Conservation (phyloP, 2,329 filamentous ascomycete species). For the Hypoxylon sp. region DNA sequence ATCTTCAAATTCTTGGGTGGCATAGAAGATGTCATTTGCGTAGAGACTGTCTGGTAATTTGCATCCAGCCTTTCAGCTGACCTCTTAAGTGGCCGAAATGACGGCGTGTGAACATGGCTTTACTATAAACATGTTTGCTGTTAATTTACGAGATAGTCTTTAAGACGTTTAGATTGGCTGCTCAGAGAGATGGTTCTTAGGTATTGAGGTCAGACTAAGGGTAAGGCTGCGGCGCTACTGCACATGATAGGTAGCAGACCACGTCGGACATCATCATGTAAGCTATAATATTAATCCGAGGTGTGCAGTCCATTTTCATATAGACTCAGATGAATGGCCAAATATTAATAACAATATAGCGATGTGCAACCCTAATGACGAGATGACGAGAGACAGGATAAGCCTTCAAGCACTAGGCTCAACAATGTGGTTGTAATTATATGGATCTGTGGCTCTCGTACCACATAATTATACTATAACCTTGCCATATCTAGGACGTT, state of each 20-base stretch:
- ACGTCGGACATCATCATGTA: constrained; percentile 41
- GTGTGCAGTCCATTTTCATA: constrained; percentile 45
- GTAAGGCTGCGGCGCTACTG: constrained; percentile 45
- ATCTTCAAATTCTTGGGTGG: constrained; percentile 26
- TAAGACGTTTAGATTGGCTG: constrained; percentile 37
- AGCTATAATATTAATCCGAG: constrained; percentile 39
- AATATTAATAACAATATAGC: constrained; percentile 34
- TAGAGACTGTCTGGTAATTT: constrained; percentile 39
- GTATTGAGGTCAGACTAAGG: constrained; percentile 42
- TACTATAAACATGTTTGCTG: constrained; percentile 38
- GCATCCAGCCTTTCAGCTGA: constrained; percentile 33
- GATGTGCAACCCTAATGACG: constrained; percentile 36
- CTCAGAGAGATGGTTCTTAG: constrained; percentile 17
- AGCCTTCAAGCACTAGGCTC: constrained; percentile 26
- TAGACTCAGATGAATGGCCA: constrained; percentile 40
- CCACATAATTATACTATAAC: constrained; percentile 27
- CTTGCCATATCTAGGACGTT: constrained; percentile 32
- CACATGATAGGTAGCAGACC: constrained; percentile 36
- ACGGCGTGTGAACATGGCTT: constrained; percentile 34
- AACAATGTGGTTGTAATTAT: constrained; percentile 24
- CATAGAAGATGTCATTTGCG: constrained; percentile 37
- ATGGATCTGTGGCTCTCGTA: constrained; percentile 29
- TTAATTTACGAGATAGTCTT: constrained; percentile 45
- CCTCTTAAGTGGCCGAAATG: constrained; percentile 27
- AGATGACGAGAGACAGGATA: constrained; percentile 44